These are phyloP conservation scores for Botrytis elliptica DNA, from an alignment of 2,329 filamentous ascomycete genomes.

Conservation along the genomic window DNA sequence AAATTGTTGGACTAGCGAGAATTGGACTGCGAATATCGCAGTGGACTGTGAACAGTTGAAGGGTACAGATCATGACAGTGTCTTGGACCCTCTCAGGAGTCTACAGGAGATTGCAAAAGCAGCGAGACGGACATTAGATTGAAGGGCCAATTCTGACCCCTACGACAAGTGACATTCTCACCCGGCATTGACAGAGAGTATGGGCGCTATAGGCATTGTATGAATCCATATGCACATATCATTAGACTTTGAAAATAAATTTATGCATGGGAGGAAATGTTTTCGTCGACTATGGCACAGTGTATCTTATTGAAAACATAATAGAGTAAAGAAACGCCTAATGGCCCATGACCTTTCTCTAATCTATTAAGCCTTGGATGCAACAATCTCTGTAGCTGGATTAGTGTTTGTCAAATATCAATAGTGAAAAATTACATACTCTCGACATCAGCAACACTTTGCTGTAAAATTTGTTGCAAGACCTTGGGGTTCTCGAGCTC, in stretches of 20 bases:
- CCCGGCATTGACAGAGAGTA: neutral
- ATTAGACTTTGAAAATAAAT: slow-evolving; percentile 4
- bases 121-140: slow-evolving; percentile 4
- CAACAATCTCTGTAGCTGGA: slow-evolving; percentile 54
- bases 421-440: slow-evolving; percentile 56
- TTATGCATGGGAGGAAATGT: slow-evolving; percentile 23
- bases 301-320: slow-evolving; percentile 50
- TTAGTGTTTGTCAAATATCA: slow-evolving; percentile 39
- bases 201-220: neutral
- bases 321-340: slow-evolving; percentile 50
- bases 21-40: slow-evolving; percentile 37
- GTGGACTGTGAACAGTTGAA: slow-evolving; percentile 38
- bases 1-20: slow-evolving; percentile 41
- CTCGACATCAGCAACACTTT: slow-evolving; percentile 95
- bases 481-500: slow-evolving; percentile 97
- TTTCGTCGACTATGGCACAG: slow-evolving; percentile 56
- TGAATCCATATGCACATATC: slow-evolving; percentile 1
- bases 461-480: slow-evolving; percentile 95
- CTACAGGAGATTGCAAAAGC: slow-evolving; percentile 21
- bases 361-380: slow-evolving; percentile 63
- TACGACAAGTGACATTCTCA: neutral
- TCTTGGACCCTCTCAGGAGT: slow-evolving; percentile 26
- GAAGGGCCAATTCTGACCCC: neutral
- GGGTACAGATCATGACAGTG: slow-evolving; percentile 44
- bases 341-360: slow-evolving; percentile 31